These are phyloP conservation scores for Hypoxylon sp. DNA, from an alignment of 2,329 filamentous ascomycete species.

Conservation along the genomic window DNA sequence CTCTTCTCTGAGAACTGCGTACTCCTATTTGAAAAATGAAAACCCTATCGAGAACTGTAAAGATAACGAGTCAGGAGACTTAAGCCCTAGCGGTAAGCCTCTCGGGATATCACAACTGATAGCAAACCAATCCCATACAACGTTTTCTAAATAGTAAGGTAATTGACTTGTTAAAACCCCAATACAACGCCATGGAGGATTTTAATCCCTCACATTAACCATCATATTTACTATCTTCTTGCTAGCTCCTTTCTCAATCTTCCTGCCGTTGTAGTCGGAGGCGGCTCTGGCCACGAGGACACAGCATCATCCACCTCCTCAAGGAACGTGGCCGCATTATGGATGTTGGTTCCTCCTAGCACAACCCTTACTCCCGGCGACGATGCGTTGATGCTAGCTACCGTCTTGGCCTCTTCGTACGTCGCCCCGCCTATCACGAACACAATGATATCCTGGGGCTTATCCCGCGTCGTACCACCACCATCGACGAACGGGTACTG, in stretches of 20 bases:
- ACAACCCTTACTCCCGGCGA: slow-evolving; percentile 91
- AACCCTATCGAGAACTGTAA: too few relatives aligned
- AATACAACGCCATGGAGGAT: background rate
- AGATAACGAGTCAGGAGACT: too few relatives aligned
- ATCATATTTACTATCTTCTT: slow-evolving; percentile 59
- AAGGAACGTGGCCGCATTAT: slow-evolving; percentile 89
- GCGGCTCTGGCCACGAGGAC: slow-evolving; percentile 83
- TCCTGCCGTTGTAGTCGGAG: slow-evolving; percentile 71
- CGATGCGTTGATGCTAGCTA: slow-evolving; percentile 93
- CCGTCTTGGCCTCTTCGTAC: slow-evolving; percentile 96
- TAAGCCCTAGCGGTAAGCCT: background rate
- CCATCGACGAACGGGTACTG: slow-evolving; percentile 96
- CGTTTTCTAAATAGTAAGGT: background rate
- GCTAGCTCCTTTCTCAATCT: slow-evolving; percentile 74
- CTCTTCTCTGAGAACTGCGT: too few relatives aligned
- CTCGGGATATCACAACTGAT: background rate
- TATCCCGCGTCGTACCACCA: slow-evolving; percentile 87
- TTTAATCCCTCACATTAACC: background rate
- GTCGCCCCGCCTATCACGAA: slow-evolving; percentile 96
- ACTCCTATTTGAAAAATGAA: too few relatives aligned
- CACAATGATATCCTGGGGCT: slow-evolving; percentile 95
- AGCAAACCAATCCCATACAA: background rate
- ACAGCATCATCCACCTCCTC: slow-evolving; percentile 94
- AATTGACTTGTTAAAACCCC: background rate
- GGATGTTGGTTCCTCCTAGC: slow-evolving; percentile 87